phyloP scores from a whole-genome alignment of 371 early-diverging fungal genomes.

The Rhizopus microsporus region DNA sequence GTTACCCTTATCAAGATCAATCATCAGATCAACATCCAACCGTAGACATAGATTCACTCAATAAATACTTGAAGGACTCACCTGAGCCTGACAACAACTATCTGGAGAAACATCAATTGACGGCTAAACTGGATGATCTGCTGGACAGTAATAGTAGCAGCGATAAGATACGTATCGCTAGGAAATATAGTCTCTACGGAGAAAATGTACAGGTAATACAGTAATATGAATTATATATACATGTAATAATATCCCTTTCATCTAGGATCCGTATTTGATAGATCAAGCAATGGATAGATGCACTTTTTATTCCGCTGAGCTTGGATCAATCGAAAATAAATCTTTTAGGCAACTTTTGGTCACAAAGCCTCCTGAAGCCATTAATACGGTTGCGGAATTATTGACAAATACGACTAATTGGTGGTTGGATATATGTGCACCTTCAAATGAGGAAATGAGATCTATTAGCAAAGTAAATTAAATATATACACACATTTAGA shows the following conservation, averaged over 20 bases:
- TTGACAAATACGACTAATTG: slow-evolving; percentile 61
- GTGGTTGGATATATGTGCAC: slow-evolving; percentile 88
- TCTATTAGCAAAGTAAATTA: slow-evolving; percentile 60
- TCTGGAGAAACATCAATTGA: slow-evolving; percentile 12
- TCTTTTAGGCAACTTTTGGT: slow-evolving; percentile 49
- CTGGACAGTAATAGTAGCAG: slow-evolving; percentile 6
- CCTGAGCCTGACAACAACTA: slow-evolving; percentile 7
- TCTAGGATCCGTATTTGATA: slow-evolving; percentile 35
- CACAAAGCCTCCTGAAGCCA: slow-evolving; percentile 16
- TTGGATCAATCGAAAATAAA: slow-evolving; percentile 51
- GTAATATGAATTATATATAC: background rate
- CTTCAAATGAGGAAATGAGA: slow-evolving; percentile 81
- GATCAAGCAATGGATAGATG: slow-evolving; percentile 44
- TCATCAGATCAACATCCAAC: slow-evolving; percentile 14
- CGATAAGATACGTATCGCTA: slow-evolving; percentile 7
- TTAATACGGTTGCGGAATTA: slow-evolving; percentile 29
- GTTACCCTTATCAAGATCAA: slow-evolving; percentile 22
- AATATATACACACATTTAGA: background rate
- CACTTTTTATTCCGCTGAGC: slow-evolving; percentile 58
- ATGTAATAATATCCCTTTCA: background rate
- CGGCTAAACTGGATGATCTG: slow-evolving; percentile 26
- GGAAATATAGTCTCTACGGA: slow-evolving; percentile 32
- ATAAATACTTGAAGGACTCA: slow-evolving; percentile 7
- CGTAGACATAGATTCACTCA: slow-evolving; percentile 14
- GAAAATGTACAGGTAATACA: slow-evolving; percentile 26